phyloP scores from a whole-genome alignment of 345 rosid genomes.

The Hibiscus trionum region DNA sequence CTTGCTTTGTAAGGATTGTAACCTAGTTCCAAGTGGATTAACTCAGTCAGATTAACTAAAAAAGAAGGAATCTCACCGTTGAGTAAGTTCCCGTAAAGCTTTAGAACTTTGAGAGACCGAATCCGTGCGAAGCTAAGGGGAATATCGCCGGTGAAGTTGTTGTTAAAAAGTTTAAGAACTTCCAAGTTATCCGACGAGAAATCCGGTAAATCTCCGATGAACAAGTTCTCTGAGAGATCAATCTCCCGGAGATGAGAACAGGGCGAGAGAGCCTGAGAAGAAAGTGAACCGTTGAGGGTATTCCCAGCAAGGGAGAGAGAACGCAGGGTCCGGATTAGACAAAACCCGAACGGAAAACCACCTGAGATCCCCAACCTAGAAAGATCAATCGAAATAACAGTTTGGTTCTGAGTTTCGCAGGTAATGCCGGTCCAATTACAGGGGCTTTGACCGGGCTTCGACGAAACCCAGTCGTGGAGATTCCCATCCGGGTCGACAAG shows the following conservation, averaged over 20 bases:
- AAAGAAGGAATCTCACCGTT: conserved; percentile 43
- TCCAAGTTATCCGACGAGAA: conserved; percentile 30
- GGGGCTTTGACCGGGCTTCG: conserved; percentile 22
- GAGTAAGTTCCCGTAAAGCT: conserved; percentile 26
- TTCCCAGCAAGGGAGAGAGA: conserved; percentile 37
- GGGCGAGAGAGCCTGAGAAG: conserved; percentile 31
- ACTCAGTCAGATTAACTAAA: conserved; percentile 39
- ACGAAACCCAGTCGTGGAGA: conserved; percentile 42
- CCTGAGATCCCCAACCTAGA: conserved; percentile 34
- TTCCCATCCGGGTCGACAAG: conserved; percentile 38
- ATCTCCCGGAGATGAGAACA: conserved; percentile 41
- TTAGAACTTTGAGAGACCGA: conserved; percentile 24
- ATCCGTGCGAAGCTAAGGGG: conserved; percentile 48
- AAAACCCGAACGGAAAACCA: conserved; percentile 47
- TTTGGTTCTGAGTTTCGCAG: conserved; percentile 26
- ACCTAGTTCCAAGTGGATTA: conserved; percentile 35
- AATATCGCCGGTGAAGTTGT: conserved; percentile 43
- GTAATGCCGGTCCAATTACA: conserved; percentile 66
- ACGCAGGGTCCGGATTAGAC: conserved; percentile 45
- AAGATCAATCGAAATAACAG: conserved; percentile 45
- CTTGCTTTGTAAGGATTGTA: conserved; percentile 33
- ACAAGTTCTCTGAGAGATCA: conserved; percentile 26
- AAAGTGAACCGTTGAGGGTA: conserved; percentile 32
- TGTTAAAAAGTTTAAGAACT: conserved; percentile 36
- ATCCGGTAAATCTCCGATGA: conserved; percentile 50